These are phyloP conservation scores for Huntiella decipiens DNA, from an alignment of 2,329 filamentous ascomycete genomes.

Conservation along the genomic window DNA sequence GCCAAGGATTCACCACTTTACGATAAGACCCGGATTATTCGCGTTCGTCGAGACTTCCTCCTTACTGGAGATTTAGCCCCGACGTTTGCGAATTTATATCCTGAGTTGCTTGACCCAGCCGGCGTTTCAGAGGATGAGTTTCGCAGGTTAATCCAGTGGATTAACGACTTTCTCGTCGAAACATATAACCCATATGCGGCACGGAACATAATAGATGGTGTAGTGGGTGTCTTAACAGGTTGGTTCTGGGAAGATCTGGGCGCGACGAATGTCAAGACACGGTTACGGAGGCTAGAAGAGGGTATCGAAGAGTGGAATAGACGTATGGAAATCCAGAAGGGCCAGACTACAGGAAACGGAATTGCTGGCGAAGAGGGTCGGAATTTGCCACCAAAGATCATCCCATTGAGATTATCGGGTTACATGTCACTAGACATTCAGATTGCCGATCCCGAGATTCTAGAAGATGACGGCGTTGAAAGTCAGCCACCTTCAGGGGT, in stretches of 20 bases:
- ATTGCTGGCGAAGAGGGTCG: conserved; percentile 30
- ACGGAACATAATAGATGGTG: conserved; percentile 60
- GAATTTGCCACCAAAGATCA: conserved; percentile 45
- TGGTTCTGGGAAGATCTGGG: conserved; percentile 93
- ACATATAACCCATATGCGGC: conserved; percentile 62
- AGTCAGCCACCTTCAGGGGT: background rate
- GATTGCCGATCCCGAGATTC: conserved; percentile 59
- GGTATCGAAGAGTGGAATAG: conserved; percentile 81
- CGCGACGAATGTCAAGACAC: conserved; percentile 53
- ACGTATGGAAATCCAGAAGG: conserved; percentile 31
- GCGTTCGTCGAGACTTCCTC: conserved; percentile 83
- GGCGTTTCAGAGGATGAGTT: conserved; percentile 76
- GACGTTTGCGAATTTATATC: conserved; percentile 86
- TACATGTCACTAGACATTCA: conserved; percentile 79
- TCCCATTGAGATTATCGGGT: conserved; percentile 62
- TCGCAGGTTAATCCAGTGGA: conserved; percentile 56
- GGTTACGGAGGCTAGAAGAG: conserved; percentile 49
- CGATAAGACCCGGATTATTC: conserved; percentile 67
- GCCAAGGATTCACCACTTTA: conserved; percentile 57
- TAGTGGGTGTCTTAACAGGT: conserved; percentile 66
- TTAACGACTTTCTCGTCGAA: conserved; percentile 60
- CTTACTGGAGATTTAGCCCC: conserved; percentile 75
- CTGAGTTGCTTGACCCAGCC: conserved; percentile 77
- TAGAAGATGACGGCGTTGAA: conserved; percentile 23
- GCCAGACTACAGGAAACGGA: conserved; percentile 16